phyloP scores from a whole-genome alignment of 2,329 filamentous ascomycete species.

The Cercospora brassicicola region DNA sequence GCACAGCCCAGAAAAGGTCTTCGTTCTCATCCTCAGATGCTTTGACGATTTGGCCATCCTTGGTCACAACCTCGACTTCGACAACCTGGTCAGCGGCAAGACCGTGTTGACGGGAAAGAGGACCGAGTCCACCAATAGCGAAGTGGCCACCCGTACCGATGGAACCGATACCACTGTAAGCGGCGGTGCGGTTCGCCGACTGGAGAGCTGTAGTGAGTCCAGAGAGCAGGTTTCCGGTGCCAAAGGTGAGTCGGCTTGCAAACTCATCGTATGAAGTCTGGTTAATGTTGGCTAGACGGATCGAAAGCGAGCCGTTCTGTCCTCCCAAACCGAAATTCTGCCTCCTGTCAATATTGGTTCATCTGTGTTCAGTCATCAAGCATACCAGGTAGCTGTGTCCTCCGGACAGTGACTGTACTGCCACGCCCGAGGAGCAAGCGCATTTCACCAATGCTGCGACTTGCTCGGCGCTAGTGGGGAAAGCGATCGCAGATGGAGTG shows the following conservation, averaged over 20 bases:
- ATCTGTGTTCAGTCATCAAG: background rate
- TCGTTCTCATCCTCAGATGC: slow-evolving; percentile 38
- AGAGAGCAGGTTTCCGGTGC: slow-evolving; percentile 15
- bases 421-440: slow-evolving; percentile 3
- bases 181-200: background rate
- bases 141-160: slow-evolving; percentile 21
- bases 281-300: slow-evolving; percentile 7
- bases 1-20: slow-evolving; percentile 33
- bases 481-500: slow-evolving; percentile 18
- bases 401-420: slow-evolving; percentile 17
- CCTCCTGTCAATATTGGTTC: background rate
- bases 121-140: slow-evolving; percentile 32
- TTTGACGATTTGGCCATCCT: slow-evolving; percentile 40
- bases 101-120: slow-evolving; percentile 56
- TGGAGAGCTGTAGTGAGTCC: slow-evolving; percentile 1
- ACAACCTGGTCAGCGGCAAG: slow-evolving; percentile 54
- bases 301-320: slow-evolving; percentile 19
- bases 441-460: slow-evolving; percentile 18
- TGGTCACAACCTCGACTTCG: slow-evolving; percentile 43
- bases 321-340: slow-evolving; percentile 17
- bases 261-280: slow-evolving; percentile 7
- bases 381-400: slow-evolving; percentile 21
- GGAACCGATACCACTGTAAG: slow-evolving; percentile 12
- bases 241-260: slow-evolving; percentile 9
- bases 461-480: slow-evolving; percentile 6